Base-by-base conservation (phyloP, 306 rosid genomes). In the Mimosa bimucronata region DNA sequence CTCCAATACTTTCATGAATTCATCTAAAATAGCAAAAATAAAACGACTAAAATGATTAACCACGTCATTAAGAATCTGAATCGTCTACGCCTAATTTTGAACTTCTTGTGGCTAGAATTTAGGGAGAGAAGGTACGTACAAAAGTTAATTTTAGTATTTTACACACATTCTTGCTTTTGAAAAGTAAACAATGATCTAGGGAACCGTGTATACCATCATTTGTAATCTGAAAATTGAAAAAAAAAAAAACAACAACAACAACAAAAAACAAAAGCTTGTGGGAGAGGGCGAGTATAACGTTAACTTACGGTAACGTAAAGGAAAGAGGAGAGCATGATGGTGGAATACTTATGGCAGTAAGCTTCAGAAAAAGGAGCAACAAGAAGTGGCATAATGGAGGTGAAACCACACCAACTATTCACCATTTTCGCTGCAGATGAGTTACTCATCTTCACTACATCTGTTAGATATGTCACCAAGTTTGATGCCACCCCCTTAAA, bases 401-500 rank as follows among this genome's bases (percentile, higher is more conserved):
- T 93, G 88, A 93, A 91, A 0, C 99, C 99, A 7, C 88, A 87
- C 99, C 99, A 95, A 34, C 85, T 86, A 44, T 91, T 93, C 0
- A 95, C 99, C 73, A 92, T 88, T 42, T 95, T 95, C 9, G 98
- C 97, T 50, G 99, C 99, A 3, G 99, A 86, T 31, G 99, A 95
- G 61, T 95, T 95, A 68, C 98, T 91, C 86, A 95, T 86, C 52
- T 86, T 84, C 81, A 93, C 85, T 2, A 93, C 96, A 73, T 95
- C 99, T 5, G 97, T 95, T 10, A 95, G 83, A 85, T 95, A 95
- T 2, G 92, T 93, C 31, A 95, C 96, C 71, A 93, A 77, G 80
- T 95, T 95, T 2, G 98, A 92, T 3, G 98, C 96, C 40, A 93
- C 99, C 68, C 98, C 99, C 80, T 95, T 95, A 87, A 85, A 95